Evolutionary conservation across 2,329 filamentous ascomycete species (phyloP).

Genomic region (Trichoderma atrobrunneum): DNA sequence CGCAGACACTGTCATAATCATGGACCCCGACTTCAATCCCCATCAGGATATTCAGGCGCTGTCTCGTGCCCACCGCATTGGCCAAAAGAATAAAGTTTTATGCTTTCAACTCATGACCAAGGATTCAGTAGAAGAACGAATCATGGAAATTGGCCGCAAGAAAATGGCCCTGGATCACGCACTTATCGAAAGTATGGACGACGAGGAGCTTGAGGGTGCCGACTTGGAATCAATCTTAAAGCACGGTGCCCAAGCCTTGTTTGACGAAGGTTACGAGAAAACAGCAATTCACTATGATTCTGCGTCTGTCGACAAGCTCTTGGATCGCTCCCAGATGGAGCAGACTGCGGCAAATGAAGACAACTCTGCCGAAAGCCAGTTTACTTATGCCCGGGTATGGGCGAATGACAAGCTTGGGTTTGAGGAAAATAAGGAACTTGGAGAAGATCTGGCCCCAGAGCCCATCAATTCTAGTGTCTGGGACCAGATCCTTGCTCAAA

Average conservation of each 20-base stretch:
- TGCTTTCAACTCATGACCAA: conserved; percentile 95
- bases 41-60: conserved; percentile 97
- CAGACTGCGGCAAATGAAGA: conserved; percentile 64
- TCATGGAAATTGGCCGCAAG: conserved; percentile 90
- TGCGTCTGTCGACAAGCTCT: conserved; percentile 77
- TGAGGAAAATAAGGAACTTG: conserved; percentile 57
- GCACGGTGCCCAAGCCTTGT: conserved; percentile 83
- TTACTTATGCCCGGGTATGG: conserved; percentile 90
- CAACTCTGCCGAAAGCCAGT: conserved; percentile 69
- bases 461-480: conserved; percentile 69
- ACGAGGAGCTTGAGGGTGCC: conserved; percentile 71
- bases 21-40: conserved; percentile 96
- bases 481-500: conserved; percentile 83
- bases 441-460: conserved; percentile 50
- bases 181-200: conserved; percentile 87
- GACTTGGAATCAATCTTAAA: conserved; percentile 86
- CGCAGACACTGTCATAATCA: conserved; percentile 95
- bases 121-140: conserved; percentile 86
- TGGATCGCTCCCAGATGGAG: conserved; percentile 83
- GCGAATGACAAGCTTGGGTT: conserved; percentile 72
- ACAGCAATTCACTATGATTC: conserved; percentile 78
- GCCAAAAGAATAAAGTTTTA: conserved; percentile 91
- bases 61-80: conserved; percentile 91
- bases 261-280: conserved; percentile 68
- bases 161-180: conserved; percentile 96